A percentile compares a stretch with the other conserved stretches of the same genome.
phyloP scores from a whole-genome alignment of 2,329 filamentous ascomycete genomes.

The Penicillium fuscoglaucum region DNA sequence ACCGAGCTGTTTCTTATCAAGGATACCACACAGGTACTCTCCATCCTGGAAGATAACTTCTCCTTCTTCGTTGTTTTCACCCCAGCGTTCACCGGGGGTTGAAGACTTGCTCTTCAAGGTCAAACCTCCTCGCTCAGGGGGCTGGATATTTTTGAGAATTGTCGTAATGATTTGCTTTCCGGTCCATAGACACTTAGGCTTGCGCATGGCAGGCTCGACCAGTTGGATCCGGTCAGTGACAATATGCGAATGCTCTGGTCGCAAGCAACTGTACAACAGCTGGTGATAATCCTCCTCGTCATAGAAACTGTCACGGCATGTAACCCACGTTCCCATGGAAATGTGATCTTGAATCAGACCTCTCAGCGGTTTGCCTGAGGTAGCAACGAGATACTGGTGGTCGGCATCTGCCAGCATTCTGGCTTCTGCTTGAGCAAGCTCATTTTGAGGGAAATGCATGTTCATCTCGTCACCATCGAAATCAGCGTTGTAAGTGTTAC shows the following conservation, averaged over 20 bases:
- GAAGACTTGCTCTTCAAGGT: slow-evolving; percentile 78
- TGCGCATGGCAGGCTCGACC: slow-evolving; percentile 76
- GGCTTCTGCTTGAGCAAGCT: slow-evolving; percentile 88
- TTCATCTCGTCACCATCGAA: slow-evolving; percentile 99
- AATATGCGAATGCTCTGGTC: slow-evolving; percentile 88
- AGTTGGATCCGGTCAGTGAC: slow-evolving; percentile 78
- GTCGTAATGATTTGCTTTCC: slow-evolving; percentile 95
- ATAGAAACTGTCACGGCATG: slow-evolving; percentile 89
- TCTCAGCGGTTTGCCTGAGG: slow-evolving; percentile 86
- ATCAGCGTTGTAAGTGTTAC: slow-evolving; percentile 98
- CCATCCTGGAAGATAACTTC: slow-evolving; percentile 80
- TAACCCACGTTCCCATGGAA: slow-evolving; percentile 87
- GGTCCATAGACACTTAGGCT: slow-evolving; percentile 82
- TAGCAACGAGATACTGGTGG: slow-evolving; percentile 93
- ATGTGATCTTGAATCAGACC: slow-evolving; percentile 99
- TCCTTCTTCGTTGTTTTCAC: slow-evolving; percentile 68
- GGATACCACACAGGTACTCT: slow-evolving; percentile 82
- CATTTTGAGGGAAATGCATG: slow-evolving; percentile 99
- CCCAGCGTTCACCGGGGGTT: slow-evolving; percentile 79
- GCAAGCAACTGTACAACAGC: slow-evolving; percentile 83
- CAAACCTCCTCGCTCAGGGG: slow-evolving; percentile 70
- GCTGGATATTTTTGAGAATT: slow-evolving; percentile 87
- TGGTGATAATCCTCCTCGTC: slow-evolving; percentile 86
- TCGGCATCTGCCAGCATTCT: slow-evolving; percentile 93
- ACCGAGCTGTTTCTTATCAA: slow-evolving; percentile 95